These are phyloP conservation scores for Boletus subparvulus DNA, from an alignment of 768 basidiomycete genomes.

Conservation along the genomic window DNA sequence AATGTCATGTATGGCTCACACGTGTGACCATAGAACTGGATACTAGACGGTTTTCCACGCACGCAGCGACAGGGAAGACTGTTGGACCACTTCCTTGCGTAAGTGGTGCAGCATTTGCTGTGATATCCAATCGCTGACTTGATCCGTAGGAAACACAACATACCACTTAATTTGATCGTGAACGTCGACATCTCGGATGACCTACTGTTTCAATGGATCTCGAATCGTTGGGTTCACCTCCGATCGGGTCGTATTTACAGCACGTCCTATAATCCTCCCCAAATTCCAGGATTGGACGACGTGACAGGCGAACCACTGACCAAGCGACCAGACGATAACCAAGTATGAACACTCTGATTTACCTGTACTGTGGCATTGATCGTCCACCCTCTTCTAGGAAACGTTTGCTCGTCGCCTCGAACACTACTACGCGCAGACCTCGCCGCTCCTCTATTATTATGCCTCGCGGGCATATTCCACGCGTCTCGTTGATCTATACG, in stretches of 20 bases:
- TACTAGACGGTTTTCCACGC: slow-evolving; percentile 88
- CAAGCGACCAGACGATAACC: slow-evolving; percentile 84
- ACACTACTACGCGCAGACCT: slow-evolving; percentile 74
- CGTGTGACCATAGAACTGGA: slow-evolving; percentile 64
- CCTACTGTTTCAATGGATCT: slow-evolving; percentile 77
- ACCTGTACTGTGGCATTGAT: slow-evolving; percentile 2
- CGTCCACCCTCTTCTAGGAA: slow-evolving; percentile 47
- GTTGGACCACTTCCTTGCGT: slow-evolving; percentile 73
- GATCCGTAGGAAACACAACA: slow-evolving; percentile 50
- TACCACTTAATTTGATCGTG: slow-evolving; percentile 73
- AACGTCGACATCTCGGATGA: slow-evolving; percentile 84
- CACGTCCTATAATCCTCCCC: slow-evolving; percentile 79
- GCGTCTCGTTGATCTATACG: slow-evolving; percentile 55
- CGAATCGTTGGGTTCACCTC: slow-evolving; percentile 83
- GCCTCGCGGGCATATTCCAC: slow-evolving; percentile 42
- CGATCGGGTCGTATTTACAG: slow-evolving; percentile 89
- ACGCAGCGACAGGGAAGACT: slow-evolving; percentile 78
- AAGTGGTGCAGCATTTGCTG: slow-evolving; percentile 18
- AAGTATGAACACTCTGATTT: slow-evolving; percentile 46
- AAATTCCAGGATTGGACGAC: slow-evolving; percentile 76
- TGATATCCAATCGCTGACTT: background rate
- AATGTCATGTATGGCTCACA: background rate
- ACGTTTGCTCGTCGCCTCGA: slow-evolving; percentile 70
- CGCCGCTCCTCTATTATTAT: slow-evolving; percentile 80
- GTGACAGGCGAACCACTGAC: slow-evolving; percentile 79